Evolutionary conservation across 306 rosid genomes (phyloP).

Genomic region (Chamaecrista fasciculata): DNA sequence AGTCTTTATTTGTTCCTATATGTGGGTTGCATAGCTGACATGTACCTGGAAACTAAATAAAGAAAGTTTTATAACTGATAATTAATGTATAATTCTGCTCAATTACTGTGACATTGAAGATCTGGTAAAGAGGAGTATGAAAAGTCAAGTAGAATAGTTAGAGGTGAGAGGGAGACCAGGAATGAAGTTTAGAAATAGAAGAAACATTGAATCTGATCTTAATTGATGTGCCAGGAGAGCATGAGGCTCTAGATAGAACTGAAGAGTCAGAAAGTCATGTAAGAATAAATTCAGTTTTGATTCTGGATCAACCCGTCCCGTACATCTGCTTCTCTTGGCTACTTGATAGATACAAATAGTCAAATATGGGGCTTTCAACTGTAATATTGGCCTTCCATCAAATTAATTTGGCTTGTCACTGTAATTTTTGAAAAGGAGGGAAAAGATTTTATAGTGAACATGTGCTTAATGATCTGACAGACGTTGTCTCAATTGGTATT

Average conservation of each 20-base stretch:
- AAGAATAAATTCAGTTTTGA: neutral
- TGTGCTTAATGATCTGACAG: slow-evolving; percentile 40
- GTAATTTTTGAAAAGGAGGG: neutral
- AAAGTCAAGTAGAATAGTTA: neutral
- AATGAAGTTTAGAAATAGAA: neutral
- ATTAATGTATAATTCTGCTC: neutral
- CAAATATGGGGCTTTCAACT: neutral
- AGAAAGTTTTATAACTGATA: neutral
- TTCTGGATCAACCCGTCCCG: neutral
- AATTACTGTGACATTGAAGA: slow-evolving; percentile 20
- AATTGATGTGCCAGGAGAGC: slow-evolving; percentile 2
- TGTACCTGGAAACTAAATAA: neutral
- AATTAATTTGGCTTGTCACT: slow-evolving; percentile 11
- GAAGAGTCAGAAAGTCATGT: slow-evolving; percentile 11
- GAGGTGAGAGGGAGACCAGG: slow-evolving; percentile 13
- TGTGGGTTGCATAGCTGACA: too few species aligned
- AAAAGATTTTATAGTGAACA: slow-evolving; percentile 12
- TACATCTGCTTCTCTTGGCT: slow-evolving; percentile 7
- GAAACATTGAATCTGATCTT: slow-evolving; percentile 2
- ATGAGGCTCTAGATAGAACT: slow-evolving; percentile 16
- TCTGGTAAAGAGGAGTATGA: slow-evolving; percentile 14
- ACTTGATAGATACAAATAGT: neutral
- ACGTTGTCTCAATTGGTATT: slow-evolving; percentile 90
- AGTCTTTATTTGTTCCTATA: slow-evolving; percentile 18
- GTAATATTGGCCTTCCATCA: neutral